A percentile compares a stretch with the other conserved stretches of the same genome.
Evolutionary conservation across 169 alveolate genomes (phyloP).

Genomic region (Plasmodium berghei): DNA sequence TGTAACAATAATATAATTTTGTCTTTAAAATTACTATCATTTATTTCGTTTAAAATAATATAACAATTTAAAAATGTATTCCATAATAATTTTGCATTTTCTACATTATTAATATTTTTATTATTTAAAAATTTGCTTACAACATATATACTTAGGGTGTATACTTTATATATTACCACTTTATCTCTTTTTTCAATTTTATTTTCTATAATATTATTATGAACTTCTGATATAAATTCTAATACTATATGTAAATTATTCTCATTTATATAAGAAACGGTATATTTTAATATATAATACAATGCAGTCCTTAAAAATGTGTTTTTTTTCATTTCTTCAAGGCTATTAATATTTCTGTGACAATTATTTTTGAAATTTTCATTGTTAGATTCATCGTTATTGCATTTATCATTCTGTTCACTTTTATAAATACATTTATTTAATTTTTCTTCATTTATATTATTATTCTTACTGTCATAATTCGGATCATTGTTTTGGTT

Average conservation of each 20-base stretch:
- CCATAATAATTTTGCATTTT: conserved; percentile 13
- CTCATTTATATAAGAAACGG: conserved; percentile 18
- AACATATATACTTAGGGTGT: conserved; percentile 35
- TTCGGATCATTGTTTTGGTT: background rate
- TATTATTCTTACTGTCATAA: background rate
- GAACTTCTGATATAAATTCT: conserved; percentile 18
- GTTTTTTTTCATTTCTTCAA: background rate
- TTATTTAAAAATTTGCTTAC: conserved; percentile 36
- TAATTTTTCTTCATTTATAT: background rate
- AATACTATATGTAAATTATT: conserved; percentile 25
- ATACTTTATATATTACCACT: conserved; percentile 9
- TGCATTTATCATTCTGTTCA: background rate
- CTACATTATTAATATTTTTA: background rate
- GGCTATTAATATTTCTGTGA: background rate
- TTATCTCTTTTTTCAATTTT: background rate
- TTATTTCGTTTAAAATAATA: conserved; percentile 27
- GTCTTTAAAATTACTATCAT: conserved; percentile 17
- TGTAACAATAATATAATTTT: conserved; percentile 22
- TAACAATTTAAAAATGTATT: conserved; percentile 38
- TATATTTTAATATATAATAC: conserved; percentile 28
- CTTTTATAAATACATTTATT: background rate
- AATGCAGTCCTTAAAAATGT: conserved; percentile 16
- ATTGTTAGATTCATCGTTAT: background rate
- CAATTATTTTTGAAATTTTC: background rate
- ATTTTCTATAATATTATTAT: conserved; percentile 3